phyloP scores from a whole-genome alignment of 495 filamentous ascomycete genomes.

The Jackrogersella minutella region DNA sequence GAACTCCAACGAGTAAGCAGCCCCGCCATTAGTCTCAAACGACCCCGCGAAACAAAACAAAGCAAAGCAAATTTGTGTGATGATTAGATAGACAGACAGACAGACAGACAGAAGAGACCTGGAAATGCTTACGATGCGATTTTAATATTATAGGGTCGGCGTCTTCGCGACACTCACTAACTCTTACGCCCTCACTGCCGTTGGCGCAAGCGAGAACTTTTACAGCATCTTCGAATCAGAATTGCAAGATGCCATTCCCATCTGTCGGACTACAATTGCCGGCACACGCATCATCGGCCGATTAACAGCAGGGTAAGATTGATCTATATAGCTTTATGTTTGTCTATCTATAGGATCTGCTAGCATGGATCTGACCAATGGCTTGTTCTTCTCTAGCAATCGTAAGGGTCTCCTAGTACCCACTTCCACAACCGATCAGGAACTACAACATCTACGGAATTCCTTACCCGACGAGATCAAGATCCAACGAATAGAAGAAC shows the following conservation, averaged over 20 bases:
- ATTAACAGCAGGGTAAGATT: constrained; percentile 86
- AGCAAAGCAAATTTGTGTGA: constrained; percentile 35
- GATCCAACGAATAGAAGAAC: constrained; percentile 95
- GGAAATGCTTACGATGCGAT: constrained; percentile 42
- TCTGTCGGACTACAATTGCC: constrained; percentile 96
- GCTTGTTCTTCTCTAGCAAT: constrained; percentile 58
- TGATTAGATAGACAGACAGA: no score
- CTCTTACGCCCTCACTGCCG: constrained; percentile 89
- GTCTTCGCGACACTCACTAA: constrained; percentile 97
- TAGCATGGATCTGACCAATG: constrained; percentile 16
- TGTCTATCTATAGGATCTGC: neutral
- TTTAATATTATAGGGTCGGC: constrained; percentile 75
- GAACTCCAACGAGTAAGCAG: constrained; percentile 93
- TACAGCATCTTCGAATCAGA: constrained; percentile 97
- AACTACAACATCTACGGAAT: constrained; percentile 95
- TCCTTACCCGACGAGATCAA: constrained; percentile 87
- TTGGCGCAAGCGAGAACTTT: constrained; percentile 97
- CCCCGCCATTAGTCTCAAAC: constrained; percentile 39
- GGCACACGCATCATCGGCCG: constrained; percentile 95
- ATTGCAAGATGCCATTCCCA: constrained; percentile 95
- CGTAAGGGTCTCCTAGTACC: constrained; percentile 95
- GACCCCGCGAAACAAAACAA: constrained; percentile 32
- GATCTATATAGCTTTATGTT: neutral
- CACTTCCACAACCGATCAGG: constrained; percentile 95
- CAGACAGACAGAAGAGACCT: no score